phyloP scores from a whole-genome alignment of 2,329 filamentous ascomycete genomes.

The Fusarium sororula region DNA sequence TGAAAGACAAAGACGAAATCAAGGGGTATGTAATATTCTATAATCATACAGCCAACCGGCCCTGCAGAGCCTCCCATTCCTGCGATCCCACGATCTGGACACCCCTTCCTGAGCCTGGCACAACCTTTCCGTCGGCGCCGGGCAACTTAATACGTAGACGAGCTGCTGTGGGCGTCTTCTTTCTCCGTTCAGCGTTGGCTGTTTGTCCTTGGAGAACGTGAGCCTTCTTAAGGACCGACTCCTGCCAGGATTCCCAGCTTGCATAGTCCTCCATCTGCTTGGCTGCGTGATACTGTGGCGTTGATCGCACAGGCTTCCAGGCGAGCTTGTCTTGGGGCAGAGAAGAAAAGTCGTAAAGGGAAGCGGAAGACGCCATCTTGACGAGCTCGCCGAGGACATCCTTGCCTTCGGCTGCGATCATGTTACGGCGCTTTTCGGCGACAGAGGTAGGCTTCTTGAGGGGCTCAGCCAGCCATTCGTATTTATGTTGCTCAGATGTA shows the following conservation, averaged over 20 bases:
- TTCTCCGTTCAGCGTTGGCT: constrained; percentile 33
- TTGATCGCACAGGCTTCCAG: constrained; percentile 72
- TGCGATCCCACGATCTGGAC: constrained; percentile 63
- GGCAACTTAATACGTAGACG: constrained; percentile 61
- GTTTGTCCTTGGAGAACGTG: constrained; percentile 47
- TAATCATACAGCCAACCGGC: constrained; percentile 47
- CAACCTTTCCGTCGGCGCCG: constrained; percentile 55
- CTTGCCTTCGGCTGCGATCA: constrained; percentile 68
- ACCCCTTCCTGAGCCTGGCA: constrained; percentile 49
- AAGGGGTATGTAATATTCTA: constrained; percentile 38
- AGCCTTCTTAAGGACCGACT: constrained; percentile 63
- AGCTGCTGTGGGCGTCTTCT: constrained; percentile 52
- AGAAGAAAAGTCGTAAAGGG: constrained; percentile 66
- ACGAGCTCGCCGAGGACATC: constrained; percentile 73
- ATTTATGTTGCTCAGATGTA: constrained; percentile 61
- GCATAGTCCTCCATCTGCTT: constrained; percentile 72
- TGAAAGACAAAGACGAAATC: constrained; percentile 20
- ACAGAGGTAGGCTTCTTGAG: constrained; percentile 58
- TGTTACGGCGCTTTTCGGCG: constrained; percentile 58
- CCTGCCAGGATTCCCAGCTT: constrained; percentile 67
- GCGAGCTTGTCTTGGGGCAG: constrained; percentile 68
- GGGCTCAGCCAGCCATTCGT: constrained; percentile 71
- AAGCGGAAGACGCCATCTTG: constrained; percentile 64
- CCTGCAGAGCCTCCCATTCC: constrained; percentile 66
- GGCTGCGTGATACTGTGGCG: constrained; percentile 73